Evolutionary conservation across 306 rosid genomes (phyloP).

Genomic region (Casuarina cunninghamiana): DNA sequence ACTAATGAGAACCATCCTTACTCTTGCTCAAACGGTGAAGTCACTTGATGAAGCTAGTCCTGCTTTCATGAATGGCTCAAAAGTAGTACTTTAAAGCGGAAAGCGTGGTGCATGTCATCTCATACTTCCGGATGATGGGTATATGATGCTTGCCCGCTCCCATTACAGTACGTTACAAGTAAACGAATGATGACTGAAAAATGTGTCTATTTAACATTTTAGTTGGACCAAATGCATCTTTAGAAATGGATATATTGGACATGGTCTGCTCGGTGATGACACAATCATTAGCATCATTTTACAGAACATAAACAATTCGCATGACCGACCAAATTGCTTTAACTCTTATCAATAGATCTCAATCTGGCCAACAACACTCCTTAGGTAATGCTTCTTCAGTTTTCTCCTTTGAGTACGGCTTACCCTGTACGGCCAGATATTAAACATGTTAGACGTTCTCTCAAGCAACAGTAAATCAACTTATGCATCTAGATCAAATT

Average conservation of each 20-base stretch:
- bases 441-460: constrained; percentile 10
- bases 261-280: not conserved
- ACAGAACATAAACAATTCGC: not conserved
- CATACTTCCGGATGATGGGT: not conserved
- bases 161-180: not conserved
- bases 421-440: constrained; percentile 58
- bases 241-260: not conserved
- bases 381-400: constrained; percentile 52
- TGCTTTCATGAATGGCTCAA: not conserved
- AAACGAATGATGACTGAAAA: not conserved
- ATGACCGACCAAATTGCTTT: not conserved
- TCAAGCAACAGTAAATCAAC: not conserved
- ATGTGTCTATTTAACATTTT: not conserved
- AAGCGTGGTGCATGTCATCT: not conserved
- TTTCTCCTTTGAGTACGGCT: constrained; percentile 64
- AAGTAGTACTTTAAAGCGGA: not conserved
- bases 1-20: not conserved
- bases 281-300: not conserved
- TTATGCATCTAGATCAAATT: no score
- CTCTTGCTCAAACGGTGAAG: not conserved
- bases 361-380: constrained; percentile 34
- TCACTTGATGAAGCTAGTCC: not conserved
- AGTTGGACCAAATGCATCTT: not conserved
- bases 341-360: constrained; percentile 18
- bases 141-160: not conserved